These are phyloP conservation scores for Monilinia fructigena DNA, from an alignment of 2,329 filamentous ascomycete species.

Conservation along the genomic window DNA sequence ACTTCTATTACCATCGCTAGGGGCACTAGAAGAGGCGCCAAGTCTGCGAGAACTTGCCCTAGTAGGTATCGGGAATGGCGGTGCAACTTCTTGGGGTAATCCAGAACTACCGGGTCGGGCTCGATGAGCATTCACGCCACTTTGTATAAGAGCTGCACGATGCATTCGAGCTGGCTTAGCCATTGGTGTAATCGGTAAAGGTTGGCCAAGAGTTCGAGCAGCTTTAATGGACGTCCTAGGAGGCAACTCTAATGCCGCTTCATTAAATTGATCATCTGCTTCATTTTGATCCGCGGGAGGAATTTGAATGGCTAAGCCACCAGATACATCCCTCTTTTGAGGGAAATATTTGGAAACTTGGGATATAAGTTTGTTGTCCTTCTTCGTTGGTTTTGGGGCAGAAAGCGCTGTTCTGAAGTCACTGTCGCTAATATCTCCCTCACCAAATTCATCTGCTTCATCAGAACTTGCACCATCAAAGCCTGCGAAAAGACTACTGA, in stretches of 20 bases:
- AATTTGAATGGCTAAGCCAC: constrained; percentile 26
- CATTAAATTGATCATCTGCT: constrained; percentile 29
- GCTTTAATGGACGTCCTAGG: constrained; percentile 29
- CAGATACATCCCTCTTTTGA: constrained; percentile 33
- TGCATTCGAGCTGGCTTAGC: constrained; percentile 58
- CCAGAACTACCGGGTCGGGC: constrained; percentile 64
- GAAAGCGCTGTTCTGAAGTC: constrained; percentile 67
- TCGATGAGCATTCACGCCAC: constrained; percentile 68
- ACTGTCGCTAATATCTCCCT: constrained; percentile 61
- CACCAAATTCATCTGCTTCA: constrained; percentile 61
- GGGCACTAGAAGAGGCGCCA: constrained; percentile 61
- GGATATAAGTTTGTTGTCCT: constrained; percentile 26
- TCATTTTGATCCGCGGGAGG: not conserved
- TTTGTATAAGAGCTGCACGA: constrained; percentile 77
- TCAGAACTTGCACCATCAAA: constrained; percentile 73
- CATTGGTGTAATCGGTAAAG: constrained; percentile 36
- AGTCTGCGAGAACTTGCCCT: constrained; percentile 82
- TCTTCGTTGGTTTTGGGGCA: constrained; percentile 53
- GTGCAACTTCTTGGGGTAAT: constrained; percentile 57
- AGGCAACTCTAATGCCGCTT: constrained; percentile 30
- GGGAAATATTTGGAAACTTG: constrained; percentile 36
- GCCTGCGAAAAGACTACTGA: constrained; percentile 83
- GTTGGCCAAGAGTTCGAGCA: constrained; percentile 37
- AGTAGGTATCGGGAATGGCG: constrained; percentile 89
- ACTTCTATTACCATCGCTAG: constrained; percentile 71